Evolutionary conservation across 1,139 yeast species (phyloP), one percentile per base, ranked within the genome.

Genomic region (Debaryomyces sp.): DNA sequence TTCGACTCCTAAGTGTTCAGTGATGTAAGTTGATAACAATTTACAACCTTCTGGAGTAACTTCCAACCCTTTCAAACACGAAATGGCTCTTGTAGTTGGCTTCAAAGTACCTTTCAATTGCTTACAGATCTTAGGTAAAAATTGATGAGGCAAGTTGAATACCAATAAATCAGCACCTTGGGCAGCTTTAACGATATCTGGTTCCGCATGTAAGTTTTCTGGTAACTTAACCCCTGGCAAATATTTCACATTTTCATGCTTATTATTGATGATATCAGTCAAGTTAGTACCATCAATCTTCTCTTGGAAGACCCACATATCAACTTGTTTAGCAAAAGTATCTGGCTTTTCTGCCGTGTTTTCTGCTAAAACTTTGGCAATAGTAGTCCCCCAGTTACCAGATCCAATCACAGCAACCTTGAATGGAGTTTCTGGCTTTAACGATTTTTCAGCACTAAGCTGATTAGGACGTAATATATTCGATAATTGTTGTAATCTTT

Each of bases 361-460:
- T 59, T 76, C 80, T 18, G 80, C 78, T 23, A 75, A 51, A 39
- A 76, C 69, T 55, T 76, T 76, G 48, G 81, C 80, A 45, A 76
- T 72, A 41, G 80, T 73, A 46, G 80, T 76, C 35, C 80, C 81
- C 80, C 80, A 76, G 58, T 75, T 76, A 30, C 81, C 80, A 24
- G 79, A 73, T 17, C 81, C 81, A 51, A 76, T 67, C 23, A 76
- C 74, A 48, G 77, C 71, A 39, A 76, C 65, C 54, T 62, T 67
- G 60, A 73, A 75, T 4, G 77, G 77, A 39, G 62, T 63, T 30
- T 56, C 68, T 15, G 49, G 48, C 15, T 43, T 48, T 48, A 54
- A 46, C 9, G 62, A 57, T 37, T 52, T 50, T 4, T 55, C 54
- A 33, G 61, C 61, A 15, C 41, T 44, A 41, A 57, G 53, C 33